Base-by-base conservation (phyloP, 164 flowering plant genomes). In the Tetracentron sinense region DNA sequence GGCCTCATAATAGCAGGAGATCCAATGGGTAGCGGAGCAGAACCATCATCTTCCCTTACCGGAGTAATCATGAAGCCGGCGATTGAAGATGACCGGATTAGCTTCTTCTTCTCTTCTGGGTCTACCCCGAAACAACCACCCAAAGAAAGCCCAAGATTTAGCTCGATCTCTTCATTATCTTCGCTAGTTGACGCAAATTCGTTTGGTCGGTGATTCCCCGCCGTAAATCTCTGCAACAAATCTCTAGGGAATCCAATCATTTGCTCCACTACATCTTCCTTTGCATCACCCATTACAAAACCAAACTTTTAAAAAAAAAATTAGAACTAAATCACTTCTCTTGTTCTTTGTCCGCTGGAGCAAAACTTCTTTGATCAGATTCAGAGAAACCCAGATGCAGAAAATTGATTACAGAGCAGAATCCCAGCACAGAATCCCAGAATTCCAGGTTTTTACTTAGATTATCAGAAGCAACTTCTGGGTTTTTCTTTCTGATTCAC, bases 11-110 rank as follows among this genome's bases (percentile, higher is more conserved):
- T 65, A 11, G 75, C 20, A 42, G 79, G 55, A 44, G 61, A 72
- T n/a, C 56, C 49, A 19, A 29, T 57, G 16, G 67, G 56, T 14
- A 73, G 54, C 42, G 68, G 42, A 38, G 65, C 35, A 1, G 27
- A 42, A 0, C 53, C 60, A 6, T 75, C 81, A 6, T 79, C 84
- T 4, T 79, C 87, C 28, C 80, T 70, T 27, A 69, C 47, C 0
- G 78, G 11, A n/a, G 81, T 81, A 14, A 81, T 66, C 11, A 80
- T n/a, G n/a, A n/a, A 49, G 8, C 83, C 83, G 0, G 82, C 86
- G 7, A 89, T 69, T 4, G 97, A 93, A 1, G 97, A 81, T 2
- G 96, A 85, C 20, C 96, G 62, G 2, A 64, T 44, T 10, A 93
- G 73, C 69, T 72, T 77, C 56, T 71, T 82, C 28, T n/a, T n/a